Conservation (phyloP, 2,329 filamentous ascomycete genomes). For the Aspergillus viridinutans region DNA sequence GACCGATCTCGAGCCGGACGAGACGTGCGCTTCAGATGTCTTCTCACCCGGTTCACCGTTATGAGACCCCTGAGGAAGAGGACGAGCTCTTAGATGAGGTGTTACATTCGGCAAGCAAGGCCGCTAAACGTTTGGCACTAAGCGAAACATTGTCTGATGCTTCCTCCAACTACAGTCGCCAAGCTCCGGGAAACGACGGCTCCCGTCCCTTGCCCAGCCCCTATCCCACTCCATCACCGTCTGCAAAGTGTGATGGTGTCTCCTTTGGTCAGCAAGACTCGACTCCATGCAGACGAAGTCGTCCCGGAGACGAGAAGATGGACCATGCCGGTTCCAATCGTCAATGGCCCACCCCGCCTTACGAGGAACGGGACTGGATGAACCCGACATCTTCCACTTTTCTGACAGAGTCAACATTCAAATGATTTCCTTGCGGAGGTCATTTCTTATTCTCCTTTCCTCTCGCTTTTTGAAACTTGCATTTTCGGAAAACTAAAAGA, state of each 20-base stretch:
- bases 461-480: neutral
- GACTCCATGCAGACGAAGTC: conserved; percentile 60
- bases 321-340: conserved; percentile 50
- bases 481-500: conserved; percentile 6
- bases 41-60: conserved; percentile 70
- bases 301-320: conserved; percentile 58
- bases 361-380: conserved; percentile 91
- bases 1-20: conserved; percentile 72
- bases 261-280: conserved; percentile 60
- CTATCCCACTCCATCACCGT: conserved; percentile 72
- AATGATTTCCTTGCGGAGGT: conserved; percentile 21
- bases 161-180: conserved; percentile 55
- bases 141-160: conserved; percentile 28
- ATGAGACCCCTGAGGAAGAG: conserved; percentile 93
- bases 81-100: conserved; percentile 93
- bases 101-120: conserved; percentile 70
- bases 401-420: conserved; percentile 55
- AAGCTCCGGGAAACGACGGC: conserved; percentile 24
- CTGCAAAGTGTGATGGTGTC: conserved; percentile 74
- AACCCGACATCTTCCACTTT: conserved; percentile 77
- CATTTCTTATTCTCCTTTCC: conserved; percentile 12
- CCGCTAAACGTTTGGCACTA: conserved; percentile 65
- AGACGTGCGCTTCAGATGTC: conserved; percentile 69
- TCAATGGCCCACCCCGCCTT: conserved; percentile 94
- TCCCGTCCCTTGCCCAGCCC: conserved; percentile 41